A percentile compares a stretch with the other conserved stretches of the same genome.
phyloP scores from a whole-genome alignment of 495 filamentous ascomycete species.

The Neurospora hispaniola region DNA sequence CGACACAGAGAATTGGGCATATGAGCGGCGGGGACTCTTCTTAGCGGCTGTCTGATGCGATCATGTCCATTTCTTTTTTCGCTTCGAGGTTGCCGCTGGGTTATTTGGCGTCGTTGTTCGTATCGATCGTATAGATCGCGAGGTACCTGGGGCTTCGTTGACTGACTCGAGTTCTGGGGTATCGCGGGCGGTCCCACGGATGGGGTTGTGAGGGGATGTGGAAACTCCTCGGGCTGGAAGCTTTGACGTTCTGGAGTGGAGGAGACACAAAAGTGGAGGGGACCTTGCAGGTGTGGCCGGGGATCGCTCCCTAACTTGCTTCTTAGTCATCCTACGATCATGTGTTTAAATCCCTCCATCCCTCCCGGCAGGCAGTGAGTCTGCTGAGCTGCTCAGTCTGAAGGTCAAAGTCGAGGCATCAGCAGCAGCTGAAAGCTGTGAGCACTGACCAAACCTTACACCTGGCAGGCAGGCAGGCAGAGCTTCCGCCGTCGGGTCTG shows the following conservation, averaged over 20 bases:
- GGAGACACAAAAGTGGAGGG: background rate
- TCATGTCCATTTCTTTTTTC: background rate
- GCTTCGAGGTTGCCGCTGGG: background rate
- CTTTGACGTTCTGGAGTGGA: background rate
- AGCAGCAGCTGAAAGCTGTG: background rate
- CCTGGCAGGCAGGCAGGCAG: background rate
- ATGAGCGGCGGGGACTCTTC: background rate
- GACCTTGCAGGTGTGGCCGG: background rate
- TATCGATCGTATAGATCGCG: background rate
- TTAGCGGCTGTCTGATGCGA: background rate
- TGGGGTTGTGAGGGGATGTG: slow-evolving; percentile 1
- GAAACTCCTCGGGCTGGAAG: background rate
- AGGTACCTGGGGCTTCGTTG: background rate
- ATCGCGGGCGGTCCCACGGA: background rate
- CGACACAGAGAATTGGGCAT: slow-evolving; percentile 2
- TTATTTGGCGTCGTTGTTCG: background rate
- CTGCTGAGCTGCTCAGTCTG: background rate
- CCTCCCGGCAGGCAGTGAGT: background rate
- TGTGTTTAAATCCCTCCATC: background rate
- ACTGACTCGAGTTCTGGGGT: slow-evolving; percentile 1
- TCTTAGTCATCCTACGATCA: slow-evolving; percentile 1
- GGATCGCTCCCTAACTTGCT: background rate
- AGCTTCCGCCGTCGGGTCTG: background rate
- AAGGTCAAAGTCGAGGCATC: background rate
- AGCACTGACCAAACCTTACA: slow-evolving; percentile 2